Base-by-base conservation (phyloP, 768 basidiomycete species). In the Kwoniella bestiolae region DNA sequence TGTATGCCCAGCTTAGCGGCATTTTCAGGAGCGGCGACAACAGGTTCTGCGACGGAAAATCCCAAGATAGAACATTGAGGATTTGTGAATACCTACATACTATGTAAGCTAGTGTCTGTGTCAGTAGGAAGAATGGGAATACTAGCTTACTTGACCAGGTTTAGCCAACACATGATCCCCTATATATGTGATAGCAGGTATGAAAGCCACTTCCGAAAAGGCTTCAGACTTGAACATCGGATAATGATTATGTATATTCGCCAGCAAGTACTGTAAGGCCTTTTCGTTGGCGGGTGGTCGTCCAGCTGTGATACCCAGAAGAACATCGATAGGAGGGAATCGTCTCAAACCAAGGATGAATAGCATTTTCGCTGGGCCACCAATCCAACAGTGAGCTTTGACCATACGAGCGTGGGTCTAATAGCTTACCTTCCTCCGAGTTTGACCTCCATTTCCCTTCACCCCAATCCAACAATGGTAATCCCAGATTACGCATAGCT, bases 391-490 rank as follows among this genome's bases (percentile, higher is more conserved):
- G n/a, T n/a, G n/a, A n/a, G n/a, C n/a, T n/a, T n/a, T n/a, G n/a
- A n/a, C n/a, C n/a, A n/a, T n/a, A n/a, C n/a, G n/a, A n/a, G n/a
- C n/a, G n/a, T n/a, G n/a, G n/a, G n/a, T n/a, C n/a, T n/a, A n/a
- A n/a, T n/a, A 26, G 31, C 82, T 34, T 44, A 90, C 94, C 92
- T 88, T 96, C 94, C 29, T 93, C 92, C 0, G 92, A 92, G 9
- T 85, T 86, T 4, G 84, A 80, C 64, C 86, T 85, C 95, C 95
- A 99, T 78, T 90, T 93, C 1, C 82, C 82, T 64, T 87, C 83
- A 0, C 90, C 89, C 95, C 95, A 99, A 70, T 93, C 92, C 46
- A 98, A 84, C 2, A 96, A 77, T 3, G 94, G 92, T 25, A 98
- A 81, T 7, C 86, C 86, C 5, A 98, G 82, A 53, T 86, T 84